Conservation (phyloP, 2,329 filamentous ascomycete genomes). For the Daldinia eschscholtzii region DNA sequence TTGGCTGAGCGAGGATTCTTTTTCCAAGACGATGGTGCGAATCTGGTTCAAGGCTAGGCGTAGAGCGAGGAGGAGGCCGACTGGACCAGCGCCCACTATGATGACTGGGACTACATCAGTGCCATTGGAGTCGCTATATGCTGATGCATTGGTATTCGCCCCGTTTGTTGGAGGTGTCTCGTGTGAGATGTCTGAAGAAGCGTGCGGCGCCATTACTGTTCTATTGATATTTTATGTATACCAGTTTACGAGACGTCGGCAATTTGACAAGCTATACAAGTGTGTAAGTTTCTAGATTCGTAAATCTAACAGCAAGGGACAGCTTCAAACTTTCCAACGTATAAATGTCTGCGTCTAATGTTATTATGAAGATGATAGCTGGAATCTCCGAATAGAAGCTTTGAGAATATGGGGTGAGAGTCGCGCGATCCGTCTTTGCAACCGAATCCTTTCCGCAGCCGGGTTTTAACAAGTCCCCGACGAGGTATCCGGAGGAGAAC, state of each 20-base stretch:
- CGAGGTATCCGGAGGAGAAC: constrained; percentile 12
- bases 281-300: neutral
- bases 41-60: constrained; percentile 25
- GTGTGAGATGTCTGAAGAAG: constrained; percentile 1
- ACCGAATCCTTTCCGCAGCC: neutral
- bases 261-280: neutral
- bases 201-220: constrained; percentile 2
- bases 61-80: constrained; percentile 27
- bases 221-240: neutral
- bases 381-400: neutral
- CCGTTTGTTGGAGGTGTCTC: neutral
- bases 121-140: constrained; percentile 4
- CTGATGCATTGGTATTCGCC: neutral
- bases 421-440: constrained; percentile 1
- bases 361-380: neutral
- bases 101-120: constrained; percentile 21
- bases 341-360: neutral
- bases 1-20: constrained; percentile 17
- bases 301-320: neutral
- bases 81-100: constrained; percentile 26
- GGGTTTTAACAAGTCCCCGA: constrained; percentile 6
- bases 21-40: constrained; percentile 19
- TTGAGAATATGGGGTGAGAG: neutral
- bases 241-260: neutral
- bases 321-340: neutral